phyloP scores from a whole-genome alignment of 192 early-diverging fungal genomes.

The Coemansia sp. region DNA sequence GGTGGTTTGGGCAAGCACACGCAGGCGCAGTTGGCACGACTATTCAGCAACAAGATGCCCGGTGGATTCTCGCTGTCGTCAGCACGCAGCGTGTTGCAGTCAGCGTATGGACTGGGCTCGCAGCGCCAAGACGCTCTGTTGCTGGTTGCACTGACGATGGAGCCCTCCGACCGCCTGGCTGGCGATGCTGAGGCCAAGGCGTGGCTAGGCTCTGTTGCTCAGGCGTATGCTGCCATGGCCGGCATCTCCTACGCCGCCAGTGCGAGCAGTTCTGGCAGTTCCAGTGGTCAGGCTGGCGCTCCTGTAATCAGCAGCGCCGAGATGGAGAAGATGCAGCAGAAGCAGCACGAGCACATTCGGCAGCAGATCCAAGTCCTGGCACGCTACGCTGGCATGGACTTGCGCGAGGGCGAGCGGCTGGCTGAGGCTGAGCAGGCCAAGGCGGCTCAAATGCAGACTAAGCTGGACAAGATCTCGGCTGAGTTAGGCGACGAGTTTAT shows the following conservation, averaged over 20 bases:
- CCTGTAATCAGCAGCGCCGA: slow-evolving; percentile 88
- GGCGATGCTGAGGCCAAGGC: slow-evolving; percentile 79
- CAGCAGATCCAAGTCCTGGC: slow-evolving; percentile 85
- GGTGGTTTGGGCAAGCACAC: slow-evolving; percentile 83
- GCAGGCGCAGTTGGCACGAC: slow-evolving; percentile 69
- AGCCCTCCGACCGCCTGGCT: slow-evolving; percentile 80
- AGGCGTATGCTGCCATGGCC: slow-evolving; percentile 72
- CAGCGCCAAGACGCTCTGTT: slow-evolving; percentile 75
- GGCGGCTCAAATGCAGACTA: slow-evolving; percentile 64
- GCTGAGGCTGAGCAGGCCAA: slow-evolving; percentile 65
- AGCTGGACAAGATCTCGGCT: slow-evolving; percentile 74
- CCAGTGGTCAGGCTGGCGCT: slow-evolving; percentile 5
- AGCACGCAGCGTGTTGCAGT: slow-evolving; percentile 70
- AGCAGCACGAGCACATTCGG: slow-evolving; percentile 69
- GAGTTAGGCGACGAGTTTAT: slow-evolving; percentile 85
- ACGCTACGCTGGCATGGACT: slow-evolving; percentile 76
- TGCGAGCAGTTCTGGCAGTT: slow-evolving; percentile 65
- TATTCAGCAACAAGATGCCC: slow-evolving; percentile 90
- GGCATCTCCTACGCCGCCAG: slow-evolving; percentile 65
- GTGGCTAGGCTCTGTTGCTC: slow-evolving; percentile 76
- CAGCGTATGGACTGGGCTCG: slow-evolving; percentile 75
- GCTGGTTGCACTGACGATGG: slow-evolving; percentile 75
- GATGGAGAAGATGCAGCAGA: slow-evolving; percentile 75
- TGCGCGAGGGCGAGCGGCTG: slow-evolving; percentile 68
- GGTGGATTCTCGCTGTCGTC: slow-evolving; percentile 82